Percentiles rank a stretch among this genome's conserved stretches.
Evolutionary conservation across 345 rosid species (phyloP).

Genomic region (Lenwebbia sp.): DNA sequence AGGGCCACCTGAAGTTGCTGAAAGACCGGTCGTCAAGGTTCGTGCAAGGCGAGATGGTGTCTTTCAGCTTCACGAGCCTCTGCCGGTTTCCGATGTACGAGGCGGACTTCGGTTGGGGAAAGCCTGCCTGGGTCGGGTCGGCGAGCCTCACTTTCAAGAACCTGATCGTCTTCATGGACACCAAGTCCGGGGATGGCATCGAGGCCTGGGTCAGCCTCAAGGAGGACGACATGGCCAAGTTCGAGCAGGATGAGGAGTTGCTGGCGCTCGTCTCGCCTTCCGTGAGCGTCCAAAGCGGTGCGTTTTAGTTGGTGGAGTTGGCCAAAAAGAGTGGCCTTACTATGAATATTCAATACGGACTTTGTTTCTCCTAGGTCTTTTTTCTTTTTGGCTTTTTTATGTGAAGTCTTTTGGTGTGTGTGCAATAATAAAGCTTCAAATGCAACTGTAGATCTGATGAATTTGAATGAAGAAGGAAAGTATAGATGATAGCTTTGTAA

Average conservation of each 20-base stretch:
- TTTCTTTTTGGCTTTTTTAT: background rate
- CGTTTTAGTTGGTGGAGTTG: background rate
- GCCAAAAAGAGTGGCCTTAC: background rate
- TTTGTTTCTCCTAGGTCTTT: background rate
- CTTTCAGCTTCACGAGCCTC: conserved; percentile 8
- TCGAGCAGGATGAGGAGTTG: conserved; percentile 7
- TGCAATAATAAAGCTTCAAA: background rate
- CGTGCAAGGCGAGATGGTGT: conserved; percentile 12
- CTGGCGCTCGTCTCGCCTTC: background rate
- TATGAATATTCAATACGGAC: background rate
- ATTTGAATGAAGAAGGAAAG: background rate
- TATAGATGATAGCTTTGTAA: background rate
- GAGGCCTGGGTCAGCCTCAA: conserved; percentile 15
- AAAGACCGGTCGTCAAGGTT: background rate
- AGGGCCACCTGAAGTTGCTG: conserved; percentile 1
- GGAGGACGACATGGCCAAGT: conserved; percentile 9
- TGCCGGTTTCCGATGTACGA: conserved; percentile 9
- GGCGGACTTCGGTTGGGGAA: conserved; percentile 15
- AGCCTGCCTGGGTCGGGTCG: conserved; percentile 9
- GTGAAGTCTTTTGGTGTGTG: background rate
- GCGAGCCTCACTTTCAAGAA: conserved; percentile 16
- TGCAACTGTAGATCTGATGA: background rate
- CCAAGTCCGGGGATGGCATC: conserved; percentile 18
- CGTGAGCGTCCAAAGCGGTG: background rate
- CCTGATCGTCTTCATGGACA: conserved; percentile 27